Evolutionary conservation across 257 asterid genomes (phyloP), one percentile per base, ranked within the genome.

Genomic region (Thymus quinquecostatus): DNA sequence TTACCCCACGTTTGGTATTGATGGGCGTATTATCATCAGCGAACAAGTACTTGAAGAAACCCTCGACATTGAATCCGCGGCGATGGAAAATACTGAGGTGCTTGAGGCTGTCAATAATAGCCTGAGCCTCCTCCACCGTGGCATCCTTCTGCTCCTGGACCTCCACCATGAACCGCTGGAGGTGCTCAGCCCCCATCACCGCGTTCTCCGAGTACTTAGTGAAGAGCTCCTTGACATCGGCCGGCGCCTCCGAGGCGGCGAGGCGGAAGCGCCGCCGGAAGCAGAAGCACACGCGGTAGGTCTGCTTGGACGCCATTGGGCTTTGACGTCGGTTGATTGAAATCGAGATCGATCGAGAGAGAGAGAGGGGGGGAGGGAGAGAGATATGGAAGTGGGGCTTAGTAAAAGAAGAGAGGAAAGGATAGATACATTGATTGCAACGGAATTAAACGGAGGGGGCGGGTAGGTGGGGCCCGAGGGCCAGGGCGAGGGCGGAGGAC

Each of bases 211-310:
- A 79, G 77, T 79, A 86, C 29, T 64, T 27, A 5, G 48, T 21
- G 68, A 86, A 86, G 2, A 83, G 27, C 65, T 64, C 71, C 78
- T 69, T 83, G 9, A 86, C 68, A n/a, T 75, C 85, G 8, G 80
- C 56, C 66, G 90, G 88, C 28, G 90, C 88, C 82, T 83, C 86
- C 65, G 86, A 41, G 10, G 84, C 79, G 43, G 88, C 77, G 44
- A 76, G 73, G 73, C 79, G 84, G 82, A 84, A 84, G 41, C 88
- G 80, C 8, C 88, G 86, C 27, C 82, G 79, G 84, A 84, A 84
- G 71, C 88, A 84, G 81, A 81, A 84, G 76, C 88, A 84, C 70
- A 84, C 84, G 21, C 79, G 82, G 78, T 84, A 84, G 44, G 88
- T 76, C 79, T 84, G 86, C 72, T 84, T 81, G 0, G 69, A 44